A percentile compares a stretch with the other conserved stretches of the same genome.
These are phyloP conservation scores for Aspergillus homomorphus DNA, from an alignment of 495 filamentous ascomycete genomes.

Conservation along the genomic window DNA sequence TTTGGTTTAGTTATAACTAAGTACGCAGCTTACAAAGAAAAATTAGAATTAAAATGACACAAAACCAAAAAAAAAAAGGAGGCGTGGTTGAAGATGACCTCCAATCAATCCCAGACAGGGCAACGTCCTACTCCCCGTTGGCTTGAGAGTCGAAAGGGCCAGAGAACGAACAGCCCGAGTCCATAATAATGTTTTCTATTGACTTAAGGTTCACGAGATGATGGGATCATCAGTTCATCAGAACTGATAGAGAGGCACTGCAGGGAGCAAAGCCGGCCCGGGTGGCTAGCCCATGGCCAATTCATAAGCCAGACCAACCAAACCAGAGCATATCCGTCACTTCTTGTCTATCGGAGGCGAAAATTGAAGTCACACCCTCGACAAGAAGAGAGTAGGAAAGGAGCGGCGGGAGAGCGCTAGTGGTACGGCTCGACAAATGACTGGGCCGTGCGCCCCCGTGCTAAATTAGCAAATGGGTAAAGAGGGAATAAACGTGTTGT, in stretches of 20 bases:
- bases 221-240: neutral
- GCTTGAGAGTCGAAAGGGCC: constrained; percentile 7
- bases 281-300: neutral
- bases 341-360: neutral
- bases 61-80: constrained; percentile 1
- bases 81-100: neutral
- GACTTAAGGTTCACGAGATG: neutral
- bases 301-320: constrained; percentile 5
- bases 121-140: constrained; percentile 10
- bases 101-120: constrained; percentile 3
- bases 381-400: constrained; percentile 4
- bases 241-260: neutral
- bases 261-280: no score
- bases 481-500: constrained; percentile 10
- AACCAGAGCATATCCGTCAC: neutral
- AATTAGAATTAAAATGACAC: neutral
- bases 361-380: constrained; percentile 4
- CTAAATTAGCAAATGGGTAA: constrained; percentile 5
- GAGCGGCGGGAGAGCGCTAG: neutral
- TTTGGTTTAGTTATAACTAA: neutral
- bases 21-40: neutral
- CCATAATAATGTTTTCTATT: no score
- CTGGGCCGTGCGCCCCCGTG: constrained; percentile 10
- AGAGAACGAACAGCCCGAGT: no score
- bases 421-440: constrained; percentile 7